phyloP scores from a whole-genome alignment of 495 filamentous ascomycete genomes.

The Neurospora sp. region DNA sequence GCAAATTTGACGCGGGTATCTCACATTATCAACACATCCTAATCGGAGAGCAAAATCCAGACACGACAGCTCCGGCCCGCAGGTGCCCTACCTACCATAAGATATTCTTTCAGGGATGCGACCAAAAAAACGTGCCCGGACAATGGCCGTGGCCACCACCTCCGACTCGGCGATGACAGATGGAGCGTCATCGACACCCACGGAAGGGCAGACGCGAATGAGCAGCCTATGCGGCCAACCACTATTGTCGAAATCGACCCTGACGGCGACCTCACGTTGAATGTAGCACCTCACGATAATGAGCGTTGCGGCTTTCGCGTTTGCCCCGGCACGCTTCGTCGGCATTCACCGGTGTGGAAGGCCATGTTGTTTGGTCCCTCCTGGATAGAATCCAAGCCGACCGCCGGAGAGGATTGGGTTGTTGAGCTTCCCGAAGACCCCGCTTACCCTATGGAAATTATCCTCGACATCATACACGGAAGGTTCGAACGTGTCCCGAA shows the following conservation, averaged over 20 bases:
- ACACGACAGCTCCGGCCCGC: background rate
- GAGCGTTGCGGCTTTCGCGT: constrained; percentile 8
- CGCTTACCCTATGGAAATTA: background rate
- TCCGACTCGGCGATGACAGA: background rate
- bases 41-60: background rate
- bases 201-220: background rate
- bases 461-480: constrained; percentile 19
- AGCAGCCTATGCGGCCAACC: background rate
- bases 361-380: constrained; percentile 14
- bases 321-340: constrained; percentile 13
- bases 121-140: background rate
- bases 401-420: constrained; percentile 5
- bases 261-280: constrained; percentile 1
- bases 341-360: constrained; percentile 19
- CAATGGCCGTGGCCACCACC: background rate
- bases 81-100: background rate
- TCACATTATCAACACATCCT: too few relatives aligned
- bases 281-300: background rate
- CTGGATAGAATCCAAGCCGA: constrained; percentile 18
- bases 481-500: constrained; percentile 11
- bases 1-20: too few relatives aligned
- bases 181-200: background rate
- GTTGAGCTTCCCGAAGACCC: constrained; percentile 20
- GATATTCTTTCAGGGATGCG: background rate
- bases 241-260: background rate